Base-by-base conservation (phyloP, 768 basidiomycete genomes). In the Gyrodon lividus region DNA sequence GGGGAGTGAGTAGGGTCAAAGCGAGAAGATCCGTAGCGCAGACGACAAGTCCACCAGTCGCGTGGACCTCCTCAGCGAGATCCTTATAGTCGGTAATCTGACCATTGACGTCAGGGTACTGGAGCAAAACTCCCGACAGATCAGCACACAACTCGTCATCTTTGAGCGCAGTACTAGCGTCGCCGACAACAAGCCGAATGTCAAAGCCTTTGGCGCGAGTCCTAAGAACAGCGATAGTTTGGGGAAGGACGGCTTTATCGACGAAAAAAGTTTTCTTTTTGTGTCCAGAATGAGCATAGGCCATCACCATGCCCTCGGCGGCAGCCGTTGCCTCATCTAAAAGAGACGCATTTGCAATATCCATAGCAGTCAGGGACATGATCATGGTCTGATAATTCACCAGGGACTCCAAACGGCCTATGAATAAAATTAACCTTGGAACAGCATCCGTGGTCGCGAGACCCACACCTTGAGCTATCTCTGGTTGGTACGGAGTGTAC, bases 351-450 rank as follows among this genome's bases (percentile, higher is more conserved):
- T 98, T 98, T 24, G 96, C 91, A 55, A 98, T 92, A 60, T 93
- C 89, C 81, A 99, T 93, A 19, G 87, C 80, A 13, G 96, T 97
- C 63, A 99, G 73, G 14, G 95, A 97, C 73, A 83, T 90, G 56
- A 95, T 82, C 88, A 99, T 94, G 0, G 94, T 92, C 74, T 99
- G 96, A 65, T 84, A 99, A 70, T 99, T 98, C 64, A 98, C 82
- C 34, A 99, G 80, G 5, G 93, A 97, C 66, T 99, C 96, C 43
- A 99, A 80, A 46, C 96, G 96, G 35, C 95, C 92, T 93, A 63
- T 42, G 56, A 26, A 55, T 23, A 39, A 35, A 48, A 42, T 68
- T 46, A 68, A 42, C 47, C 2, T 16, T 37, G 40, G 14, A 45
- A 17, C 28, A 33, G 19, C 10, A 37, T 47, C 6, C 20, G 38